phyloP scores from a whole-genome alignment of 2,329 filamentous ascomycete species.

The Zalaria obscura region DNA sequence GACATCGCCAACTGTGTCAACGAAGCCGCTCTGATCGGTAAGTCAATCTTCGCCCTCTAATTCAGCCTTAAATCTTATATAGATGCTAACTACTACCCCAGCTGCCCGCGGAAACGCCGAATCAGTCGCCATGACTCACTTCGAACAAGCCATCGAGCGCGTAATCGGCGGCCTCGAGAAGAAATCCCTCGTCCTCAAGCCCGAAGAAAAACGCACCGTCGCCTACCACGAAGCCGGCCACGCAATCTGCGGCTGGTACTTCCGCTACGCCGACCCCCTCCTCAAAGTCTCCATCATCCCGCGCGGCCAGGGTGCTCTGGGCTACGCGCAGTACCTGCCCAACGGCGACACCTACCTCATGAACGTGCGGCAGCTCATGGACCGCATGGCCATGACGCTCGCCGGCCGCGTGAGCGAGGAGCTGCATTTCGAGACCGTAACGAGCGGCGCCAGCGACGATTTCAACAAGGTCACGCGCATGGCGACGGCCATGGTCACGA shows the following conservation, averaged over 20 bases:
- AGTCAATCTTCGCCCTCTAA: conserved; percentile 17
- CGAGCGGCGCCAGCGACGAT: conserved; percentile 89
- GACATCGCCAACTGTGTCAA: conserved; percentile 99
- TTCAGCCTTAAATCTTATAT: conserved; percentile 2
- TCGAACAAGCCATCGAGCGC: conserved; percentile 94
- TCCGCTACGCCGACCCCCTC: conserved; percentile 89
- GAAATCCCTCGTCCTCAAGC: conserved; percentile 86
- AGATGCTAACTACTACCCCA: conserved; percentile 32
- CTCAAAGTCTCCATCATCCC: conserved; percentile 98
- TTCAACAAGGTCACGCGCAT: conserved; percentile 97
- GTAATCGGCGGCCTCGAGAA: conserved; percentile 94
- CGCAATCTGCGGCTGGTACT: conserved; percentile 96
- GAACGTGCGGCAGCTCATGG: conserved; percentile 92
- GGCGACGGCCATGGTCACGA: conserved; percentile 97
- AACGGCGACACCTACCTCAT: conserved; percentile 85
- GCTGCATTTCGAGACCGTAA: conserved; percentile 91
- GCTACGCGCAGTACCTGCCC: conserved; percentile 96
- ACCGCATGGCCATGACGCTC: conserved; percentile 98
- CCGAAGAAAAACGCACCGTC: conserved; percentile 87
- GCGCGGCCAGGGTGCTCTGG: conserved; percentile 80
- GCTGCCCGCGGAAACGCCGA: conserved; percentile 73
- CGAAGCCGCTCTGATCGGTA: conserved; percentile 91
- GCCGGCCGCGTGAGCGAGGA: conserved; percentile 92
- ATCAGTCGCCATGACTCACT: conserved; percentile 75
- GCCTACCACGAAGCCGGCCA: conserved; percentile 98